Evolutionary conservation across 768 basidiomycete species (phyloP), one percentile per base, ranked within the genome.

Genomic region (Leccinum fibrillosum): DNA sequence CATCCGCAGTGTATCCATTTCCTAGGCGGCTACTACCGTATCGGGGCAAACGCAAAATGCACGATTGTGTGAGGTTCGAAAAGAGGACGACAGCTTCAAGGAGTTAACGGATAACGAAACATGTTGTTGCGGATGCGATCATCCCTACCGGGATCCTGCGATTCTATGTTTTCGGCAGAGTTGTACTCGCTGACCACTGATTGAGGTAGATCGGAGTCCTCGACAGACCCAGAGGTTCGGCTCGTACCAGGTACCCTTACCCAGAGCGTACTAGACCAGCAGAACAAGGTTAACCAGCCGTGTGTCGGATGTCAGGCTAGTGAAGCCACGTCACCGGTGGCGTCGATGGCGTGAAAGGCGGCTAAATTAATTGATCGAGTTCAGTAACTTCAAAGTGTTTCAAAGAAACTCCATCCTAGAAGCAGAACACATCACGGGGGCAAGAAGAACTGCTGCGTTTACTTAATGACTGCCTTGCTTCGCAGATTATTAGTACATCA

Each of bases 201-300:
- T 49, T 34, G 48, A 48, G 52, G 52, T 21, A 51, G 45, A 23
- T 57, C 32, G 17, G 23, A 44, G 47, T 56, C 30, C 35, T 23
- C 25, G 53, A 19, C 19, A 12, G 8, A 28, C 39, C 21, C 53
- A 37, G 25, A 28, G 13, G 35, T 39, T 44, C 26, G 32, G 34
- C 23, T 23, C 10, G n/a, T 44, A 26, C 23, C 39, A 47, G 48
- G 49, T 52, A 23, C 49, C 10, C 48, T 42, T 34, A 12, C 59
- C 64, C 6, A 55, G 53, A 39, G 50, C n/a, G 55, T 57, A 42
- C 56, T 54, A 62, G 49, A 23, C 51, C 15, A 51, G 63, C 2
- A 49, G 17, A 28, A 49, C 48, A 49, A 49, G 26, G 48, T 28
- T 28, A 42, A 42, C 39, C 3, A 42, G 12, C 10, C 39, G 17